Base-by-base conservation (phyloP, 1,284 basidiomycete species). In the Hymenochaete sp. region DNA sequence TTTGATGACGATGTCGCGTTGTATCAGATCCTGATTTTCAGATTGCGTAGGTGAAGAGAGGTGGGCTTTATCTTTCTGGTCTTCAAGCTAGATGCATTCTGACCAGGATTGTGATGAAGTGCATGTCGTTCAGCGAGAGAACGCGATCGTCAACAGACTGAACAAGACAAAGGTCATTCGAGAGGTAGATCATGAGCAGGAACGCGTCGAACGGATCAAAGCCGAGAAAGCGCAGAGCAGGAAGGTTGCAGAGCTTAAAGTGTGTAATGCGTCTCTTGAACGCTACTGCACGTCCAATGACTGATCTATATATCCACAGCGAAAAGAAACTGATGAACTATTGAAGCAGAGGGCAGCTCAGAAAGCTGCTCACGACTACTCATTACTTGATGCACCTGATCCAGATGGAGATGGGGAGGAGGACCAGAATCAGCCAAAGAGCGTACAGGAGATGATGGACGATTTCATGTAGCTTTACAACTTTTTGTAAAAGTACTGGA, bases 121-220 rank as follows among this genome's bases (percentile, higher is more conserved):
- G 3, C 75, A 95, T 58, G 70, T 98, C 8, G 59, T 73, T 1
- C 81, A 81, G 46, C 79, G 93, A 31, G 87, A 96, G 53, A 98
- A 98, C 57, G 62, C 72, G 2, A 88, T 97, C 47, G 86, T 98
- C 21, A 98, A 98, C 58, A 76, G 95, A 14, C 66, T 98, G 38
- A 95, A 93, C 67, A 98, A 98, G 68, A 97, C 93, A 10, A 97
- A 93, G 58, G 66, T 77, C 35, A 88, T 88, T 62, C 72, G 72
- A 32, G 72, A 79, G 42, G 91, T 98, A 3, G 90, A 98, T 57
- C 92, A 96, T 57, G 93, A 98, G 60, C 77, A 85, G 48, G 92
- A 96, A 56, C 71, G 75, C 14, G 70, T 91, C 36, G 91, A 93
- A 14, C 74, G 92, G n/a, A 62, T 88, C 50, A 84, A 88, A 57